phyloP scores from a whole-genome alignment of 345 rosid species.

The Eucalyptus leucophloia region DNA sequence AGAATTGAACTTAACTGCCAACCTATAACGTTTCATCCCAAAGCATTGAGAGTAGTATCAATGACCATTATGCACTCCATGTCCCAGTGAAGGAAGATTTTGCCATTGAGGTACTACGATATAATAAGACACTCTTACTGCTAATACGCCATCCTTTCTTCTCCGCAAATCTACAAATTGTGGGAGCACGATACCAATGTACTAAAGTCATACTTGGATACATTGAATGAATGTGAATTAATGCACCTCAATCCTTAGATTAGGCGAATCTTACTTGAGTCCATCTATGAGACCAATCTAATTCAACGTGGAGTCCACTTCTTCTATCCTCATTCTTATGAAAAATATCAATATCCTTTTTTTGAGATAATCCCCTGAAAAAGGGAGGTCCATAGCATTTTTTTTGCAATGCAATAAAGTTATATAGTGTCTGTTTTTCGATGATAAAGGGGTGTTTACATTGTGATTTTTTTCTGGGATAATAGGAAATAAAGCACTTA shows the following conservation, averaged over 20 bases:
- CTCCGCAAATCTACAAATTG: not conserved
- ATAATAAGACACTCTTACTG: no score
- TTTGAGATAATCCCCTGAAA: no score
- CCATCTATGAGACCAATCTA: not conserved
- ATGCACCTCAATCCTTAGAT: not conserved
- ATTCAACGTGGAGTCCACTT: not conserved
- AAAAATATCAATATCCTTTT: not conserved
- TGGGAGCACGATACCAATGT: not conserved
- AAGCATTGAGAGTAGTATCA: not conserved
- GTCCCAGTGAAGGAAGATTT: not conserved
- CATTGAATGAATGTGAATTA: not conserved
- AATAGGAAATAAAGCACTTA: no score
- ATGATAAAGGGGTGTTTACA: no score
- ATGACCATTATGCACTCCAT: no score
- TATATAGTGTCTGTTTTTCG: rapidly evolving
- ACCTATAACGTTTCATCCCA: not conserved
- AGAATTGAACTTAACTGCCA: not conserved
- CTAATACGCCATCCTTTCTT: not conserved
- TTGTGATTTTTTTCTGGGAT: no score
- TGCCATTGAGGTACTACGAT: no score
- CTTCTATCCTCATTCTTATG: not conserved
- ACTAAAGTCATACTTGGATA: not conserved
- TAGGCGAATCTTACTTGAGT: no score
- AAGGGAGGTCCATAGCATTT: no score
- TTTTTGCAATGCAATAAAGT: no score